Evolutionary conservation across 331 rosid species (phyloP).

Genomic region (Arachis monticola): DNA sequence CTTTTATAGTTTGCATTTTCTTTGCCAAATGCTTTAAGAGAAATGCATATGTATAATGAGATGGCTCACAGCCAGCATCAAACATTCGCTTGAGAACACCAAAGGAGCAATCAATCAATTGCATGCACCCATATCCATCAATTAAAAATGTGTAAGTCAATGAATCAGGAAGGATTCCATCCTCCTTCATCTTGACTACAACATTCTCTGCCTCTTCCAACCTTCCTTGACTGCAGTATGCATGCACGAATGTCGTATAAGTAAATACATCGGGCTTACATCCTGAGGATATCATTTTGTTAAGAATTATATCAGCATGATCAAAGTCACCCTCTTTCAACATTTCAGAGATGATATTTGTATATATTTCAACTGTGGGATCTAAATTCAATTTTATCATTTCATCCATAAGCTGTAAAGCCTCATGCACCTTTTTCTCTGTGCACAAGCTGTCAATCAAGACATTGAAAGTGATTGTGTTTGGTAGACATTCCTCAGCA

Average conservation of each 20-base stretch:
- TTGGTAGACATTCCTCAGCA: conserved; percentile 52
- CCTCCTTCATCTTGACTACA: conserved; percentile 50
- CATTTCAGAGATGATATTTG: conserved; percentile 50
- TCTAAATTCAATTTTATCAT: conserved; percentile 50
- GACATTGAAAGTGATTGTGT: conserved; percentile 57
- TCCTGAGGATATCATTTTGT: conserved; percentile 52
- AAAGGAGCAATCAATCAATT: conserved; percentile 51
- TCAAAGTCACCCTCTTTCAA: conserved; percentile 57
- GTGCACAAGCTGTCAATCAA: conserved; percentile 54
- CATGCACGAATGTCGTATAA: conserved; percentile 54
- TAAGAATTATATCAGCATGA: conserved; percentile 44
- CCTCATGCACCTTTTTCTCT: conserved; percentile 48
- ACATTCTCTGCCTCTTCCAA: conserved; percentile 55
- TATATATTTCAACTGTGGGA: conserved; percentile 54
- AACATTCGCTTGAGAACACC: conserved; percentile 59
- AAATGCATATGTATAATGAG: conserved; percentile 54
- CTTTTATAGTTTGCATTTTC: conserved; percentile 33
- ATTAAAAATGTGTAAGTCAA: conserved; percentile 52
- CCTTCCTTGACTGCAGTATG: conserved; percentile 58
- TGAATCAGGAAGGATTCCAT: conserved; percentile 53
- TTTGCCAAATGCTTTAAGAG: conserved; percentile 15
- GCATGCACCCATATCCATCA: conserved; percentile 52
- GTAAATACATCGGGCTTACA: conserved; percentile 53
- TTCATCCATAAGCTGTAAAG: conserved; percentile 47
- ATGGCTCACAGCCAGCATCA: conserved; percentile 62